These are phyloP conservation scores for Carnegiea gigantea DNA, from an alignment of 179 eudicot genomes.

Conservation along the genomic window DNA sequence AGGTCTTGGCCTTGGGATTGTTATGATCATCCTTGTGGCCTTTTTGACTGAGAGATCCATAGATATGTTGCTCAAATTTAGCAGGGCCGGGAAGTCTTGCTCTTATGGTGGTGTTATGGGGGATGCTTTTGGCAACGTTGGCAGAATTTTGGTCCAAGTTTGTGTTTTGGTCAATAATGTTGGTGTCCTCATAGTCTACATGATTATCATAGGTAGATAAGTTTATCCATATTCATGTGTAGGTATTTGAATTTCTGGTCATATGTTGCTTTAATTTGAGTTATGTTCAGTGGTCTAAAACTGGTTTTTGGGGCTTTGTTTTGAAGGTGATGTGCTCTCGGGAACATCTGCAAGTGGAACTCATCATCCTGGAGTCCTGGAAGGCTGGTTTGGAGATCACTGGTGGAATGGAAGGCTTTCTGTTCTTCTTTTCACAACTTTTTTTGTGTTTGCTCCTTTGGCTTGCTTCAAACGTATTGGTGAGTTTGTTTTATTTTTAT, in stretches of 20 bases:
- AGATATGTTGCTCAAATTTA: conserved; percentile 53
- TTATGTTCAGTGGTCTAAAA: neutral
- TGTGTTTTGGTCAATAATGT: conserved; percentile 58
- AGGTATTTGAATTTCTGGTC: neutral
- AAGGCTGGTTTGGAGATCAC: conserved; percentile 70
- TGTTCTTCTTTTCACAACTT: conserved; percentile 57
- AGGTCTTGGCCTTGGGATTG: conserved; percentile 59
- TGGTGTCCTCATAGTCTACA: conserved; percentile 69
- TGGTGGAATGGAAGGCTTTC: conserved; percentile 65
- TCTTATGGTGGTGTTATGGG: conserved; percentile 70
- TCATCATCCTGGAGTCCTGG: conserved; percentile 67
- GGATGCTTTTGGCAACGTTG: conserved; percentile 58
- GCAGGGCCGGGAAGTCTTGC: conserved; percentile 40
- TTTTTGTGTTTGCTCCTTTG: conserved; percentile 66
- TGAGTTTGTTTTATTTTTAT: conserved; percentile 22
- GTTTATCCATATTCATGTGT: neutral
- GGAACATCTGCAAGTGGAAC: conserved; percentile 59
- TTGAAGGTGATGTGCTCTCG: conserved; percentile 75
- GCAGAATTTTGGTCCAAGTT: conserved; percentile 48
- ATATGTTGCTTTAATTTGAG: neutral
- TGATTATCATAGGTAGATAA: conserved; percentile 72
- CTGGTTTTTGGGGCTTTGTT: conserved; percentile 16
- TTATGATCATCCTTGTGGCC: conserved; percentile 52
- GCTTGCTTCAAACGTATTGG: conserved; percentile 68
- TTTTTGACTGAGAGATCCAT: conserved; percentile 58